Evolutionary conservation across 2,329 filamentous ascomycete genomes (phyloP).

Genomic region (Xylaria sp.): DNA sequence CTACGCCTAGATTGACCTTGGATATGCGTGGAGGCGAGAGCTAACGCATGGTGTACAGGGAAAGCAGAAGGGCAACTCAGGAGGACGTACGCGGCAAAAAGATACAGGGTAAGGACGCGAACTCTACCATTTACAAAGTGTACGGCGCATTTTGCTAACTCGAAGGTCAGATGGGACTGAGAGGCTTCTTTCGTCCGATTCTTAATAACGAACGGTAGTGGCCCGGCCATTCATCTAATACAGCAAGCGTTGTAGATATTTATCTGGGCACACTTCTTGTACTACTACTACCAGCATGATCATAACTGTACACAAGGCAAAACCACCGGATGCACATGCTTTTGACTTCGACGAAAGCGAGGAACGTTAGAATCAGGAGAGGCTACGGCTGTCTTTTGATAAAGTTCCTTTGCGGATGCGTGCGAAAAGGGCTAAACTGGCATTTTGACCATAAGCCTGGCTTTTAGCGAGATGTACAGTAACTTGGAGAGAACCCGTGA

Average conservation of each 20-base stretch:
- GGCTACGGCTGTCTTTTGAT: background rate
- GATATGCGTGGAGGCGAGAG: background rate
- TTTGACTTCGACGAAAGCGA: conserved; percentile 28
- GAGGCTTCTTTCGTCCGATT: background rate
- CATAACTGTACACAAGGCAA: conserved; percentile 38
- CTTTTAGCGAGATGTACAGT: conserved; percentile 8
- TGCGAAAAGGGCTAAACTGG: conserved; percentile 2
- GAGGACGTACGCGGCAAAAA: conserved; percentile 78
- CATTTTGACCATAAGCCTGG: background rate
- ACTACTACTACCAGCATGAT: conserved; percentile 37
- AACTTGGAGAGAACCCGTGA: conserved; percentile 3
- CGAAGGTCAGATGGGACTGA: conserved; percentile 33
- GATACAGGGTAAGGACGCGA: conserved; percentile 74
- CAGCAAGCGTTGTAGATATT: conserved; percentile 20
- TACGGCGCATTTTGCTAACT: conserved; percentile 12
- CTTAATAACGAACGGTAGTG: background rate
- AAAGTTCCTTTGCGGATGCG: conserved; percentile 1
- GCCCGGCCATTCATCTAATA: conserved; percentile 8
- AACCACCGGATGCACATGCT: conserved; percentile 26
- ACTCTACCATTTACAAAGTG: background rate
- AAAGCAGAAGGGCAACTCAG: conserved; percentile 74
- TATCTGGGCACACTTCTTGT: conserved; percentile 32
- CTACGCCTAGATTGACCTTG: background rate
- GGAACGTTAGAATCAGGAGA: conserved; percentile 24
- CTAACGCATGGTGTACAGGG: conserved; percentile 58